Evolutionary conservation across 441 rosid genomes (phyloP).

Genomic region (Sinapis alba): DNA sequence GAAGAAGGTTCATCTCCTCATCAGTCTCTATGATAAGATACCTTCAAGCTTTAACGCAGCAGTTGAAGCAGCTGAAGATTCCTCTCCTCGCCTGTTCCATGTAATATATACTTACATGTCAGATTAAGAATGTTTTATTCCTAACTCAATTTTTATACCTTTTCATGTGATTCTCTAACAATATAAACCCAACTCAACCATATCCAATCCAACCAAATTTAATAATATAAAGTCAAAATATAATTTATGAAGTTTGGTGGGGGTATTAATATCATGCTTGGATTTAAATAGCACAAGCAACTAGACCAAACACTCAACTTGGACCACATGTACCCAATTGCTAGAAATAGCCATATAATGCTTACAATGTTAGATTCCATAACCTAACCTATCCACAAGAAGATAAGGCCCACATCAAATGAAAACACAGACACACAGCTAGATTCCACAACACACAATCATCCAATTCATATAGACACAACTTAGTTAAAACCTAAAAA

Average conservation of each 20-base stretch:
- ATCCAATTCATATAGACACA: constrained; percentile 8
- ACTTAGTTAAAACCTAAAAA: neutral
- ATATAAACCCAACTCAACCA: constrained; percentile 6
- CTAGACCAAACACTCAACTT: constrained; percentile 28
- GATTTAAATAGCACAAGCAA: constrained; percentile 25
- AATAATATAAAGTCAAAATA: constrained; percentile 15
- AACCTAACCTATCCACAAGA: constrained; percentile 18
- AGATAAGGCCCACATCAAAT: constrained; percentile 18
- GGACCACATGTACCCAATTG: constrained; percentile 38
- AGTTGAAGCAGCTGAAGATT: constrained; percentile 89
- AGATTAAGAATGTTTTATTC: neutral
- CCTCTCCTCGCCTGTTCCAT: constrained; percentile 76
- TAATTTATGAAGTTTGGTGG: constrained; percentile 29
- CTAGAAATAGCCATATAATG: constrained; percentile 14
- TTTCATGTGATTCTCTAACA: constrained; percentile 2
- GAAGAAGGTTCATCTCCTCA: constrained; percentile 72
- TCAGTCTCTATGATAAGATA: constrained; percentile 39
- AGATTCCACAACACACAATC: neutral
- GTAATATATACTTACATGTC: neutral
- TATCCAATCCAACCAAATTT: neutral
- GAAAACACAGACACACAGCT: constrained; percentile 5
- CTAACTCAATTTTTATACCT: neutral
- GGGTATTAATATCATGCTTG: constrained; percentile 21
- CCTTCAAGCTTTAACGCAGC: constrained; percentile 80
- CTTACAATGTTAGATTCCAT: neutral